Evolutionary conservation across 306 rosid genomes (phyloP), one percentile per base, ranked within the genome.

Genomic region (Cucumis melo): DNA sequence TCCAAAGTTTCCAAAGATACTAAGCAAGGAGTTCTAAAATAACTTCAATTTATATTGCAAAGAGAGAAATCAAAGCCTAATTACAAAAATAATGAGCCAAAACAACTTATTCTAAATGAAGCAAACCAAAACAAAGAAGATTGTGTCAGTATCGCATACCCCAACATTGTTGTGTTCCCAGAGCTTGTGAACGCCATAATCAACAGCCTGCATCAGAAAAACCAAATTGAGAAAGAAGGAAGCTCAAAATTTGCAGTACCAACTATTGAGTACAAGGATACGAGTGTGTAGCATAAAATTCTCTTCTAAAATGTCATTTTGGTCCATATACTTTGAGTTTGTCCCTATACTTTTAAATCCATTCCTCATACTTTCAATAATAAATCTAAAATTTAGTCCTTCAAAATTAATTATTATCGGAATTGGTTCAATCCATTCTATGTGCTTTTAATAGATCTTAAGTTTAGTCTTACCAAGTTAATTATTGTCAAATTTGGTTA

Each of bases 111-210:
- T 62, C 5, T 48, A 46, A 48, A 46, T 10, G 53, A 13, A 71
- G 24, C 29, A 77, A 77, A 77, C 9, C 7, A 63, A 46, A 77
- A 10, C 24, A 61, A 17, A 51, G 10, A 51, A 21, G 46, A 53
- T 39, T 6, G 48, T 42, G 12, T 42, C 46, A 42, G 13, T 15
- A 66, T 53, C 54, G 1, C 73, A 36, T 89, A 94, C 99, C 97
- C 99, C 99, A 77, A 94, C 87, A 66, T 92, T 94, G 79, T 92
- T 94, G 83, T 29, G 3, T 84, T 92, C 99, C 97, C 99, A 94
- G 23, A 94, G 78, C 88, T 86, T 90, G 79, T 90, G 93, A 82
- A 94, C 93, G 60, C 99, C 99, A 76, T 90, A 92, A 92, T 94
- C 99, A 61, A 94, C 95, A 74, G 89, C 99, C 98, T 93, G 90